Base-by-base conservation (phyloP, 1,284 basidiomycete species). In the Sanghuangporus weigelae region DNA sequence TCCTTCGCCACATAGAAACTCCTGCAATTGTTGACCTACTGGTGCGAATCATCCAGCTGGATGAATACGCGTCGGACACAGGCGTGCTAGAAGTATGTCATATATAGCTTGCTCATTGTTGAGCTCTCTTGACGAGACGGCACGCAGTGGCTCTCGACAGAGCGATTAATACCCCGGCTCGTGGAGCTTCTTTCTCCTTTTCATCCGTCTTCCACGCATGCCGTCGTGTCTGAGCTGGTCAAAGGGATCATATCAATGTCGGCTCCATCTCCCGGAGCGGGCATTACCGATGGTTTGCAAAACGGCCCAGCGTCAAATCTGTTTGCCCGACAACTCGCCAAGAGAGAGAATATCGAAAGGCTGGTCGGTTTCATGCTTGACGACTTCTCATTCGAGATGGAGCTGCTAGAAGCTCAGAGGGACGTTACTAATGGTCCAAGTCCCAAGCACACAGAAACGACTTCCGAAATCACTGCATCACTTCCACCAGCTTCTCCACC, bases 181-280 rank as follows among this genome's bases (percentile, higher is more conserved):
- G 84, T 98, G 64, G 86, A 86, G 68, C 82, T 96, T 21, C 85
- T 98, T 16, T 92, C 95, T 0, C 95, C 97, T 0, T 74, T 82
- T 10, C 80, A 93, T 65, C 84, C 87, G 10, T 79, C 86, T 19
- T 89, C 95, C 66, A 86, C 92, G 64, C 96, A 99, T 75, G 84
- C 86, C 35, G 89, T 95, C 56, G 93, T 95, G 38, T 84, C 95
- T 1, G 97, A 99, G 67, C 84, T 98, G 58, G 86, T 99, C 71
- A 97, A 97, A 75, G 90, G 91, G 61, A 95, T 98, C 69, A 95
- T 99, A 68, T 92, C 95, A 26, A 91, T 98, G 78, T 93, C 95
- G 19, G 92, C 95, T 1, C 94, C 95, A 3, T 91, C 94, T 1
- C 90, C 93, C 2, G 87, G 86, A 14, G 85, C 82, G 63, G 90